Evolutionary conservation across 805 yeast genomes (phyloP).

Genomic region (Ogataea haglerorum): DNA sequence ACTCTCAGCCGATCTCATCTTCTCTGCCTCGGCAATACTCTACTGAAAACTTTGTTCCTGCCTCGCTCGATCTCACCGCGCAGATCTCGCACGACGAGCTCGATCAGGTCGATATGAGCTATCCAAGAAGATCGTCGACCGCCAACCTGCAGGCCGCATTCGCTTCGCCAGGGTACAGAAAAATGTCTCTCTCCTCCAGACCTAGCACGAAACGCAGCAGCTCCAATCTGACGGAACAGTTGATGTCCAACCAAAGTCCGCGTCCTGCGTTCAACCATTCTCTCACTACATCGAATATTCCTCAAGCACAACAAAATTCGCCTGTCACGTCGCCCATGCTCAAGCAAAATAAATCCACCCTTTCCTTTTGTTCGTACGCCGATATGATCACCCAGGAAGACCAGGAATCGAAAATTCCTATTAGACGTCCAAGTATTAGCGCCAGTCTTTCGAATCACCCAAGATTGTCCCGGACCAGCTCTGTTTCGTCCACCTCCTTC

Average conservation of each 20-base stretch:
- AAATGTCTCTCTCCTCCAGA: slow-evolving; percentile 17
- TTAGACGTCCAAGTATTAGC: slow-evolving; percentile 59
- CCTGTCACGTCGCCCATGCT: slow-evolving; percentile 35
- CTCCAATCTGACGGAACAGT: slow-evolving; percentile 29
- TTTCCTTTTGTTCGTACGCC: slow-evolving; percentile 71
- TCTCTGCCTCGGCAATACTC: slow-evolving; percentile 38
- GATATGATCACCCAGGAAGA: slow-evolving; percentile 74
- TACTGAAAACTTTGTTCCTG: slow-evolving; percentile 52
- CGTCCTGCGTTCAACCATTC: slow-evolving; percentile 16
- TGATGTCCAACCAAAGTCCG: slow-evolving; percentile 17
- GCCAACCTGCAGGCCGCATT: slow-evolving; percentile 44
- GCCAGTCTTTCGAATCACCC: slow-evolving; percentile 37
- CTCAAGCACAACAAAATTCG: slow-evolving; percentile 25
- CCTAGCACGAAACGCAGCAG: slow-evolving; percentile 21
- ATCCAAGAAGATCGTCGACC: slow-evolving; percentile 51
- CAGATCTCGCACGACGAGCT: slow-evolving; percentile 36
- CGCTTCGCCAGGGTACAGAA: slow-evolving; percentile 19
- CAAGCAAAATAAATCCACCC: slow-evolving; percentile 31
- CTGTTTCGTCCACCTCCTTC: slow-evolving; percentile 19
- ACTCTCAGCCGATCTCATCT: slow-evolving; percentile 28
- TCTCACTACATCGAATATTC: slow-evolving; percentile 10
- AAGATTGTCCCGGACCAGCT: slow-evolving; percentile 28
- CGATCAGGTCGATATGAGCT: slow-evolving; percentile 42
- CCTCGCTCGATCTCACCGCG: slow-evolving; percentile 51
- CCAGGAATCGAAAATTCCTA: slow-evolving; percentile 33